Evolutionary conservation across 768 basidiomycete genomes (phyloP).

Genomic region (Termitomyces sp.): DNA sequence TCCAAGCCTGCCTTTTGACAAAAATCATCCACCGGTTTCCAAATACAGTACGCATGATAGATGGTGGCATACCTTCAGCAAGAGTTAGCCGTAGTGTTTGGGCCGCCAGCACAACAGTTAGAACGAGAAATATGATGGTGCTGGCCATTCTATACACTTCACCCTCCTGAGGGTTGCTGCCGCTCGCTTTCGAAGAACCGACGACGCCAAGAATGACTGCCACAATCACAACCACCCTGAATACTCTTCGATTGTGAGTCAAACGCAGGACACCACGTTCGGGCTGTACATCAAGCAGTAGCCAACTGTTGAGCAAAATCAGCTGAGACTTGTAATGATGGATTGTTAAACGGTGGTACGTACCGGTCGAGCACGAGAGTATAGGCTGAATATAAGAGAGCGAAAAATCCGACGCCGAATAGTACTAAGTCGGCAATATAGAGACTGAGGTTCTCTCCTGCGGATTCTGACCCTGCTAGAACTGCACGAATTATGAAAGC

Average conservation of each 20-base stretch:
- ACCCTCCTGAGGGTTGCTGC: constrained; percentile 14
- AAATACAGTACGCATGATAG: constrained; percentile 7
- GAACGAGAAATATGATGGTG: constrained; percentile 29
- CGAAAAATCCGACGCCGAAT: constrained; percentile 36
- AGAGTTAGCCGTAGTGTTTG: constrained; percentile 20
- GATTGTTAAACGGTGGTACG: not conserved
- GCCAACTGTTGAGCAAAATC: constrained; percentile 11
- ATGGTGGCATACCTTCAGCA: constrained; percentile 10
- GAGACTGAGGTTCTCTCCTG: constrained; percentile 23
- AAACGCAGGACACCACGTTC: constrained; percentile 15
- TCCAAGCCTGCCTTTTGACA: not conserved
- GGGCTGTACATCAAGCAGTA: constrained; percentile 9
- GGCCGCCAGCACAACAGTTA: constrained; percentile 27
- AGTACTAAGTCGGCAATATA: constrained; percentile 34
- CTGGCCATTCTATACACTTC: constrained; percentile 25
- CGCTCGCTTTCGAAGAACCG: constrained; percentile 15
- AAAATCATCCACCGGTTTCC: not conserved
- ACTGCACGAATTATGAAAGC: constrained; percentile 36
- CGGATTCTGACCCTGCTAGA: constrained; percentile 23
- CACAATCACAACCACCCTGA: constrained; percentile 20
- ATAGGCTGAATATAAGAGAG: constrained; percentile 35
- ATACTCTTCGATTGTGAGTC: constrained; percentile 23
- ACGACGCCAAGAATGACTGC: constrained; percentile 30
- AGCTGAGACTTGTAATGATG: not conserved
- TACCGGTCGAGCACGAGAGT: constrained; percentile 37